Conservation (phyloP, 208 protist genomes). For the Leishmania turanica region DNA sequence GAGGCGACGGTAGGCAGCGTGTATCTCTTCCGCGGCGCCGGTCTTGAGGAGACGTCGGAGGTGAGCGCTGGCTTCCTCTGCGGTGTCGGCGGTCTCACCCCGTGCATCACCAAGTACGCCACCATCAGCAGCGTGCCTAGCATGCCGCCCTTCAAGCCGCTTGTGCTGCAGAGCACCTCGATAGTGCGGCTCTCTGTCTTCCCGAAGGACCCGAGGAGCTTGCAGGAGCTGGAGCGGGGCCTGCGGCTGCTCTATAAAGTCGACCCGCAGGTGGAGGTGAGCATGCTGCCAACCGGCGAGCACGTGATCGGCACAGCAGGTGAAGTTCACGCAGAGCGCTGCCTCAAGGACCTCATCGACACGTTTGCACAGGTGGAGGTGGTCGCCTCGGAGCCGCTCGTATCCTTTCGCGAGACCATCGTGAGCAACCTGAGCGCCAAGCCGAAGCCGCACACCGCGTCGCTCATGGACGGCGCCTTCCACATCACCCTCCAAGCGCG, state of each 20-base stretch:
- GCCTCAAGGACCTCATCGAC: constrained; percentile 94
- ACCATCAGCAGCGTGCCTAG: constrained; percentile 82
- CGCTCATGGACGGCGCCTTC: constrained; percentile 69
- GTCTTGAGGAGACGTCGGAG: constrained; percentile 84
- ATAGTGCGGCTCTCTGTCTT: constrained; percentile 97
- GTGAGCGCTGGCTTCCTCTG: constrained; percentile 89
- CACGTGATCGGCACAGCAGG: constrained; percentile 96
- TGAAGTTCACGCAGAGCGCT: constrained; percentile 97
- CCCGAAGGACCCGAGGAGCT: constrained; percentile 81
- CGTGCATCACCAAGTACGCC: constrained; percentile 94
- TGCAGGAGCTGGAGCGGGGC: constrained; percentile 75
- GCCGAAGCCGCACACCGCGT: constrained; percentile 70
- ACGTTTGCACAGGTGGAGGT: constrained; percentile 89
- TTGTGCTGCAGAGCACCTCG: constrained; percentile 91
- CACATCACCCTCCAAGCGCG: constrained; percentile 74
- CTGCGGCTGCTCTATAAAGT: constrained; percentile 95
- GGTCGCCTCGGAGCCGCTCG: constrained; percentile 83
- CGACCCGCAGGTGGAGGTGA: constrained; percentile 95
- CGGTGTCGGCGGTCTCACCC: constrained; percentile 95
- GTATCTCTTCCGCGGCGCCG: constrained; percentile 95
- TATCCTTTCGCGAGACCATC: constrained; percentile 90
- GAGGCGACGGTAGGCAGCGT: constrained; percentile 67
- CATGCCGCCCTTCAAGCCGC: constrained; percentile 81
- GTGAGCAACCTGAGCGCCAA: constrained; percentile 57
- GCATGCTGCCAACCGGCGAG: constrained; percentile 95